These are phyloP conservation scores for Rhodotorula sp. DNA, from an alignment of 1,284 basidiomycete species.

Conservation along the genomic window DNA sequence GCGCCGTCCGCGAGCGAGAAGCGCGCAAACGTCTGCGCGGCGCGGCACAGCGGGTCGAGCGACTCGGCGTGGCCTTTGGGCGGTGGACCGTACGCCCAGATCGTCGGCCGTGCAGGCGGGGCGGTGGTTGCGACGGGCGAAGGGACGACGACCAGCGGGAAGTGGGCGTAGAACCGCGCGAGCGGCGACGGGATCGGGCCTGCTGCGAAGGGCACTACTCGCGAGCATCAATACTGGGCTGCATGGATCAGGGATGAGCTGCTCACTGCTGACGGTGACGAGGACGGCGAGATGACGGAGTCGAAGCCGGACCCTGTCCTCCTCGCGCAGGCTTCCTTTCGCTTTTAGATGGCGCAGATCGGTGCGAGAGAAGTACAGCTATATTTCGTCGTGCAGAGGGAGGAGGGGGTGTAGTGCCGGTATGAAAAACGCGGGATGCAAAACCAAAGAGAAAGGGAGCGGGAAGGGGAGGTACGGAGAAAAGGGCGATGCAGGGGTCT, in stretches of 20 bases:
- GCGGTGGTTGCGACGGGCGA: conserved; percentile 6
- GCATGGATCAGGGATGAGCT: background rate
- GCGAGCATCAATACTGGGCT: background rate
- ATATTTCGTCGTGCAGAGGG: background rate
- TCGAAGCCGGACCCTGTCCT: background rate
- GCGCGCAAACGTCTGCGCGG: conserved; percentile 22
- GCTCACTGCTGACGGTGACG: background rate
- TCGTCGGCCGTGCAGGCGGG: conserved; percentile 7
- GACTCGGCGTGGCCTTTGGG: conserved; percentile 22
- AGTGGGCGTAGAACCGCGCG: conserved; percentile 24
- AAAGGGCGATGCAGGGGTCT: background rate
- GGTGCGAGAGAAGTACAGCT: conserved; percentile 4
- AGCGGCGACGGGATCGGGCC: conserved; percentile 20
- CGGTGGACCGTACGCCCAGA: conserved; percentile 35
- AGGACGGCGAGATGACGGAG: background rate
- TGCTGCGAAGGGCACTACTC: background rate
- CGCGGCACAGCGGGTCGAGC: conserved; percentile 33
- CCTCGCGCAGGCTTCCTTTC: background rate
- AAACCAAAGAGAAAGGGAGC: background rate
- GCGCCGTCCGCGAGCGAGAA: conserved; percentile 9
- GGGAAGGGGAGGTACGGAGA: background rate
- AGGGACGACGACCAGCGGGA: conserved; percentile 29
- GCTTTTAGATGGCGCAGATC: background rate
- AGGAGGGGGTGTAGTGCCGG: too few species aligned
- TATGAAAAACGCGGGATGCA: background rate